phyloP scores from a whole-genome alignment of 768 basidiomycete species.

The Sporobolomyces phaffii region DNA sequence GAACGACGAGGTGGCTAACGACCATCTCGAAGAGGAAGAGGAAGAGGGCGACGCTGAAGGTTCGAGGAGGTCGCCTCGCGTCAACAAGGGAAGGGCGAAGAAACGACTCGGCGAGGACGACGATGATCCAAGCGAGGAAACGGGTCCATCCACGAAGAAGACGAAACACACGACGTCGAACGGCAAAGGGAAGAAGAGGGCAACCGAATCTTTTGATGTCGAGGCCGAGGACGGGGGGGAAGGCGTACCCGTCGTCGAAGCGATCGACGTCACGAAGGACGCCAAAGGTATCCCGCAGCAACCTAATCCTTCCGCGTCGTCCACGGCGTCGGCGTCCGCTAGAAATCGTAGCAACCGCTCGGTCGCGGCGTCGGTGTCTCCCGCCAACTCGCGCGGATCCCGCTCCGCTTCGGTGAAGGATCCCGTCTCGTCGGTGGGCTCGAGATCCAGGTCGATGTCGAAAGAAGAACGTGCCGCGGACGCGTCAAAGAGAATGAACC shows the following conservation, averaged over 20 bases:
- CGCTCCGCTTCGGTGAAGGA: too few relatives aligned
- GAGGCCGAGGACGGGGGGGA: neutral
- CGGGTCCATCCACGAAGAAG: neutral
- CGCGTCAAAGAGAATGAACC: neutral
- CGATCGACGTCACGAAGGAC: neutral
- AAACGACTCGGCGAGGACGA: neutral
- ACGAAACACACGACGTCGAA: neutral
- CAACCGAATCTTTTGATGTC: neutral
- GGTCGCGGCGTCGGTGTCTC: constrained; percentile 4
- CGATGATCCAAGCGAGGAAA: neutral
- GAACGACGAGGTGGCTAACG: too few relatives aligned
- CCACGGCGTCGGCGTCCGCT: neutral
- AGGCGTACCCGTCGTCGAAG: neutral
- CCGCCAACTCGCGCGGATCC: neutral
- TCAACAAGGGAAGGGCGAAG: neutral
- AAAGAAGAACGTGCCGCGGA: neutral
- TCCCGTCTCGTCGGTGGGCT: too few relatives aligned
- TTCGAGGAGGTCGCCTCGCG: neutral
- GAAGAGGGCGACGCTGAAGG: neutral
- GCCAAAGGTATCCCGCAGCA: neutral
- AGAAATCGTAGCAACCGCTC: neutral
- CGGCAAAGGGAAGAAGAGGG: neutral
- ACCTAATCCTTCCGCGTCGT: neutral
- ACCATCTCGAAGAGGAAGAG: neutral
- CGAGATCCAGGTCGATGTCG: constrained; percentile 7